Percentiles rank a stretch among this genome's conserved stretches.
Evolutionary conservation across 257 asterid species (phyloP).

Genomic region (Hygrophila difformis): DNA sequence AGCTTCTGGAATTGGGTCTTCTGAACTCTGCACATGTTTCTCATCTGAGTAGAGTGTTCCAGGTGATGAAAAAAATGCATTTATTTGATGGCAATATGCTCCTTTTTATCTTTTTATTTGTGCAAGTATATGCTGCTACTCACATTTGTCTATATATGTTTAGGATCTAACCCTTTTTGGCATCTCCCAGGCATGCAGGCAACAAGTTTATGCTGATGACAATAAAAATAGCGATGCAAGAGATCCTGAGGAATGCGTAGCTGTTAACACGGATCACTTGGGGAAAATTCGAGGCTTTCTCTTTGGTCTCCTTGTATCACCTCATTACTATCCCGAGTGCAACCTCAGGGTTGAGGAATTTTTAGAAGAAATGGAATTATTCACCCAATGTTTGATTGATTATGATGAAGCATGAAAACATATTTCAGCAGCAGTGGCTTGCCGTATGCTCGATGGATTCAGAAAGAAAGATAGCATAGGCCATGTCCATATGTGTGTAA

Average conservation of each 20-base stretch:
- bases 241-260: slow-evolving; percentile 16
- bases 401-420: slow-evolving; percentile 34
- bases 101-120: too few species aligned
- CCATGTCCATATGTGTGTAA: too few species aligned
- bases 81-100: too few species aligned
- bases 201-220: slow-evolving; percentile 41
- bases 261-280: slow-evolving; percentile 13
- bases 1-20: slow-evolving; percentile 51
- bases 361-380: slow-evolving; percentile 58
- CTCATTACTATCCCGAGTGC: slow-evolving; percentile 20
- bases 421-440: too few species aligned
- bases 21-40: slow-evolving; percentile 52
- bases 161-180: slow-evolving; percentile 10
- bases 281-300: slow-evolving; percentile 38
- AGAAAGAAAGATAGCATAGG: too few species aligned
- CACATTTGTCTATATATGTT: neutral
- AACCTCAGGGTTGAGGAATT: slow-evolving; percentile 26
- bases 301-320: slow-evolving; percentile 30
- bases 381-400: slow-evolving; percentile 54
- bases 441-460: too few species aligned
- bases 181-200: slow-evolving; percentile 52
- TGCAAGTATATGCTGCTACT: too few species aligned
- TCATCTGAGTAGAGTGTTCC: slow-evolving; percentile 53
- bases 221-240: slow-evolving; percentile 21
- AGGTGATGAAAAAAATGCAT: slow-evolving; percentile 38